Evolutionary conservation across 805 yeast species (phyloP).

Genomic region (Sugiyamaella chiloensis): DNA sequence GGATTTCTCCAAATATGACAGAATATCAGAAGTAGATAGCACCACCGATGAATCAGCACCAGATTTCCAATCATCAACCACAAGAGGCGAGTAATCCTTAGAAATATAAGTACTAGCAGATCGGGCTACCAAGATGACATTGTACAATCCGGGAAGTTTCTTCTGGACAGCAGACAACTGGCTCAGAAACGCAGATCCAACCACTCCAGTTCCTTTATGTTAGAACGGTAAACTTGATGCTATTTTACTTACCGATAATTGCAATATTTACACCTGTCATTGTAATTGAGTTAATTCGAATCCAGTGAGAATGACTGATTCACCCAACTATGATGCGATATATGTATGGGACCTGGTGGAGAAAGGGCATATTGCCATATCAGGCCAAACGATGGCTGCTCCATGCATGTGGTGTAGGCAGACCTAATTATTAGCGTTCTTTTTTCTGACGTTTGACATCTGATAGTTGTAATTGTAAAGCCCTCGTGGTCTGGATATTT

Average conservation of each 20-base stretch:
- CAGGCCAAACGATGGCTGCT: no score
- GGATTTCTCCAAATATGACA: slow-evolving; percentile 61
- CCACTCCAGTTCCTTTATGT: slow-evolving; percentile 77
- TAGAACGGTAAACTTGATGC: background rate
- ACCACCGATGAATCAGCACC: slow-evolving; percentile 48
- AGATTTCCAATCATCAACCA: slow-evolving; percentile 55
- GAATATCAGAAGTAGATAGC: slow-evolving; percentile 55
- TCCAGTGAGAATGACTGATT: background rate
- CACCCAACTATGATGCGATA: no score
- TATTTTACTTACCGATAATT: slow-evolving; percentile 49
- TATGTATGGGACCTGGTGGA: no score
- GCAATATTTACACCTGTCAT: slow-evolving; percentile 55
- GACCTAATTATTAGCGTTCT: no score
- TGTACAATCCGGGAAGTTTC: slow-evolving; percentile 54
- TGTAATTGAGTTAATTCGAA: no score
- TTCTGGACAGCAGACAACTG: slow-evolving; percentile 64
- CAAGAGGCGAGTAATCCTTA: slow-evolving; percentile 66
- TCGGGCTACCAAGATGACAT: slow-evolving; percentile 77
- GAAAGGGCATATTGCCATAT: no score
- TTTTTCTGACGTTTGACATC: no score
- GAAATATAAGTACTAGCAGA: slow-evolving; percentile 67
- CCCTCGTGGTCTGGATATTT: no score
- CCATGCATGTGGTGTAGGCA: no score
- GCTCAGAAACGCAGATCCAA: slow-evolving; percentile 84
- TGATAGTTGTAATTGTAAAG: no score